Base-by-base conservation (phyloP, 257 asterid species). In the Solanum dulcamara region DNA sequence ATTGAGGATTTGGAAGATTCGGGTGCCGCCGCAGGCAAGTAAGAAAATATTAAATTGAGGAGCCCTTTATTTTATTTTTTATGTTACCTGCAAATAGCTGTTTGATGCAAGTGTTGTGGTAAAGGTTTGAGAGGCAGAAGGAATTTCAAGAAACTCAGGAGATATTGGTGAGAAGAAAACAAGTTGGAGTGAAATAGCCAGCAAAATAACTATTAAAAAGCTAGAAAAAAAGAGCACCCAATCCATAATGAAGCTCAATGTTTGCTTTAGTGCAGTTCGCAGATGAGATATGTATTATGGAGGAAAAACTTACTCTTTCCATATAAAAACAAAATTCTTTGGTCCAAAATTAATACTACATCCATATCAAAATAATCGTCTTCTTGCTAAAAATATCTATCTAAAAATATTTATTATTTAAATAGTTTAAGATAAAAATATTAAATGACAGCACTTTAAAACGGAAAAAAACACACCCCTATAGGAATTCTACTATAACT, bases 61-160 rank as follows among this genome's bases (percentile, higher is more conserved):
- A 44, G 50, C 50, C 14, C 4, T 10, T 44, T 44, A 4, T 2
- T 38, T 38, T 2, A 38, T 5, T 51, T 7, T 60, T 60, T 10
- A n/a, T 6, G 70, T 13, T 46, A 92, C 97, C 94, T 92, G 97
- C 85, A 94, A 85, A 87, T 87, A 87, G 85, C 80, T 59, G 86
- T 90, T 94, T 77, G 95, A 90, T 35, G 88, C 87, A 48, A 35
- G n/a, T 7, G 85, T 40, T 13, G 32, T 24, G 53, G 72, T 67
- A 12, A 91, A 80, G 53, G 81, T 37, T 40, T 26, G 18, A 50
- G 94, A 88, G 38, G 87, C 37, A 9, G 91, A 85, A 20, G 86
- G 92, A 62, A 83, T 68, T 82, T 91, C 82, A 26, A 92, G 89
- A 30, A 70, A 22, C 5, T 79, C 71, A 37, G 93, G 93, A 71